phyloP scores from a whole-genome alignment of 192 early-diverging fungal genomes.

The Coemansia sp. region DNA sequence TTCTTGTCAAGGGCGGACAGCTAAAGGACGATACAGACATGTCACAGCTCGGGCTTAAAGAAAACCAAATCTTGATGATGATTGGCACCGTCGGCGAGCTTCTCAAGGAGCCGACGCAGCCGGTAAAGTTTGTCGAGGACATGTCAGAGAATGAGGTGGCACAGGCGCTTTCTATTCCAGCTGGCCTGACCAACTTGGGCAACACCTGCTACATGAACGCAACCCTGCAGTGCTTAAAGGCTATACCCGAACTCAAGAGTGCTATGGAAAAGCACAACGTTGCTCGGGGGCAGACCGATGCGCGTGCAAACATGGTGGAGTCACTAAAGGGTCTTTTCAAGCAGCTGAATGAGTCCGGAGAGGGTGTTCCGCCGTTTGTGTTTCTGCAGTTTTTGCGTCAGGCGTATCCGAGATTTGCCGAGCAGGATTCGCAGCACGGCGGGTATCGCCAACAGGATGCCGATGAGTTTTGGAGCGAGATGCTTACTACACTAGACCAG shows the following conservation, averaged over 20 bases:
- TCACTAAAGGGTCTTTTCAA: conserved; percentile 74
- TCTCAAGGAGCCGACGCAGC: conserved; percentile 75
- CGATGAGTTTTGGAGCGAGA: conserved; percentile 94
- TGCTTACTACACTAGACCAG: conserved; percentile 65
- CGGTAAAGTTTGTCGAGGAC: conserved; percentile 83
- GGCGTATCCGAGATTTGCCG: conserved; percentile 85
- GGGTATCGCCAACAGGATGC: conserved; percentile 94
- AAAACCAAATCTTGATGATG: conserved; percentile 74
- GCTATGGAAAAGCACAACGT: conserved; percentile 57
- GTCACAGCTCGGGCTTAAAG: conserved; percentile 70
- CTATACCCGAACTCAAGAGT: conserved; percentile 75
- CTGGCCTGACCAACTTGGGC: conserved; percentile 87
- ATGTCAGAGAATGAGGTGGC: conserved; percentile 87
- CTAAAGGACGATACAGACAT: conserved; percentile 89
- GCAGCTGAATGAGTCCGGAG: conserved; percentile 67
- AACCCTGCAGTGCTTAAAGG: conserved; percentile 90
- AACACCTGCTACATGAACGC: conserved; percentile 94
- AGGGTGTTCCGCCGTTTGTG: conserved; percentile 72
- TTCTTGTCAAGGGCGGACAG: conserved; percentile 89
- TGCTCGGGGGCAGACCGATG: conserved; percentile 10
- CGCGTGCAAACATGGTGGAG: conserved; percentile 60
- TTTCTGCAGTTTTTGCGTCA: conserved; percentile 79
- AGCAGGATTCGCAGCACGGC: conserved; percentile 66
- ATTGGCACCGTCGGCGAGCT: conserved; percentile 95
- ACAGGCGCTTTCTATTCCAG: conserved; percentile 87